Evolutionary conservation across 208 protist species (phyloP).

Genomic region (Herpetomonas tarakana): DNA sequence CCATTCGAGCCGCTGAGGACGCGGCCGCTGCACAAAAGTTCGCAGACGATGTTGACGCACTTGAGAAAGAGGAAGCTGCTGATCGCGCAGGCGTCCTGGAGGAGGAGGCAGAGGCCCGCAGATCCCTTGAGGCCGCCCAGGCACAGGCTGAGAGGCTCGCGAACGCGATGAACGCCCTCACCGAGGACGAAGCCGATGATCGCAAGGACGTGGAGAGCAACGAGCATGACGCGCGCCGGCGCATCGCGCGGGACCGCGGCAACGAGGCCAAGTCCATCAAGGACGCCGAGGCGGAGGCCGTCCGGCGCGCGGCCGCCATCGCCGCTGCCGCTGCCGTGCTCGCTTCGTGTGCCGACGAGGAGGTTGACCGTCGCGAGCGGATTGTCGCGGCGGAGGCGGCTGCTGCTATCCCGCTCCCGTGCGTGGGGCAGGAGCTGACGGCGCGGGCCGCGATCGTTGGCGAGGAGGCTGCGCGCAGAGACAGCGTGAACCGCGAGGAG

Average conservation of each 20-base stretch:
- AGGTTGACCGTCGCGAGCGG: not conserved
- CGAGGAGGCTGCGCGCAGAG: not conserved
- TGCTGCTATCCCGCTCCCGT: not conserved
- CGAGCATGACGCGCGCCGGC: constrained; percentile 8
- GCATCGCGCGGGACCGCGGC: not conserved
- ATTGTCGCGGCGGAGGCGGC: not conserved
- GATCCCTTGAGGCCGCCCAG: not conserved
- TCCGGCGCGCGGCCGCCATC: too few species aligned
- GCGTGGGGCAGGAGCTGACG: not conserved
- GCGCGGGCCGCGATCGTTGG: not conserved
- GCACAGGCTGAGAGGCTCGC: too few species aligned
- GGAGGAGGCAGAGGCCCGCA: constrained; percentile 8
- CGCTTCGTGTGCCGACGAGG: not conserved
- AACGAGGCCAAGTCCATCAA: not conserved
- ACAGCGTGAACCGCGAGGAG: not conserved
- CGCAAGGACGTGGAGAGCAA: constrained; percentile 6
- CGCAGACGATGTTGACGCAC: not conserved
- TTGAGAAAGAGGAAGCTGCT: not conserved
- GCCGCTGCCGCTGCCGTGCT: not conserved
- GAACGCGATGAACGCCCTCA: not conserved
- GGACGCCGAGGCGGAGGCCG: not conserved
- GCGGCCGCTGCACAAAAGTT: constrained; percentile 4
- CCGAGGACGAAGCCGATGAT: not conserved
- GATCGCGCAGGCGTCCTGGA: constrained; percentile 2
- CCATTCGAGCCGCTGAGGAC: constrained; percentile 7